Evolutionary conservation across 441 rosid genomes (phyloP), one percentile per base, ranked within the genome.

Genomic region (Theobroma grandiflorum): DNA sequence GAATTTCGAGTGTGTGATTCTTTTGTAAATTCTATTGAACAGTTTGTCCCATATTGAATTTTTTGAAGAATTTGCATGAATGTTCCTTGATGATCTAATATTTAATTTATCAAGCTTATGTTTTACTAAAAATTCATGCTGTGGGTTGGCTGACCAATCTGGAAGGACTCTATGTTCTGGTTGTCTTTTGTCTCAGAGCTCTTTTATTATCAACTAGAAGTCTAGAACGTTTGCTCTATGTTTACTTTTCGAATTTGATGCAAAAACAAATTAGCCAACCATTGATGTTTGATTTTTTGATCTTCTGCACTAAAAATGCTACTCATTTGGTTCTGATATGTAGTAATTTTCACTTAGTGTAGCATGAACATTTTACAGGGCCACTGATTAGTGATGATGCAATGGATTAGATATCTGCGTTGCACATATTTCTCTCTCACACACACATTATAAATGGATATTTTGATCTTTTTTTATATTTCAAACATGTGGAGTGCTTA

Each of bases 361-460:
- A 15, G 74, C 40, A 15, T 49, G 26, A 70, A 31, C 40, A 31
- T 49, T 47, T 49, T 18, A 15, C 40, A 4, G 37, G 37, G 43
- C 52, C 20, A 68, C 53, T 70, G 42, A 49, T 47, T 15, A 38
- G 22, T 26, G 74, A 70, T 70, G 37, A 49, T 70, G 35, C 58
- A 15, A 70, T 31, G 74, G 57, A 42, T 70, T 70, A 38, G 49
- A 70, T 70, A 31, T 70, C 40, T 35, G 15, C 61, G 15, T 49
- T 49, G 8, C 59, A 49, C 31, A 50, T 71, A 14, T 52, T 33
- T 4, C 75, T 71, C 61, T 52, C 42, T 31, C 26, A 8, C 40
- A 7, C n/a, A n/a, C 7, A 37, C 26, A 14, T 71, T 71, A 31
- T 71, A 6, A 49, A 16, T 4, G 22, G 11, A 50, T 49, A 22